phyloP scores from a whole-genome alignment of 306 rosid species.

The Sindora glabra region DNA sequence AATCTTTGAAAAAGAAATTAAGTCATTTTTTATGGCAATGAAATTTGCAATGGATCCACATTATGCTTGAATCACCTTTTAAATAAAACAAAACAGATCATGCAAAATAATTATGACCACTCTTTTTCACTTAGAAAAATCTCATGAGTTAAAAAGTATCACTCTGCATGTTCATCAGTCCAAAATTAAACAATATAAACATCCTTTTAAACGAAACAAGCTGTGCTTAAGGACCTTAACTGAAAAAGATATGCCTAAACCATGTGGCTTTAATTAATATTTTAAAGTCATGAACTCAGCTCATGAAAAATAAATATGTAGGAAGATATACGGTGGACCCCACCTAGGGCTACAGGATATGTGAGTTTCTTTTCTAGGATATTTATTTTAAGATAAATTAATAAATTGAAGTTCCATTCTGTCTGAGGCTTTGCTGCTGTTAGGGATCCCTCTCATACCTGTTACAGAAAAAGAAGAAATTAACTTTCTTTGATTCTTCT shows the following conservation, averaged over 20 bases:
- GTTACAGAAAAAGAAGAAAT: constrained; percentile 18
- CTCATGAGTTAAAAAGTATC: constrained; percentile 8
- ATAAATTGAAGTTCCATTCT: background rate
- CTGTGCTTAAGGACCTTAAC: constrained; percentile 20
- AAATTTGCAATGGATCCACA: no score
- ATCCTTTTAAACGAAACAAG: constrained; percentile 20
- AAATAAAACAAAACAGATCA: background rate
- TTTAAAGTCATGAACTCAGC: background rate
- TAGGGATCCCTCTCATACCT: constrained; percentile 59
- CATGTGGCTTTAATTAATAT: constrained; percentile 37
- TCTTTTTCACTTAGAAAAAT: background rate
- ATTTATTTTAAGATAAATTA: no score
- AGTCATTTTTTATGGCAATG: no score
- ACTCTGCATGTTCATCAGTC: constrained; percentile 16
- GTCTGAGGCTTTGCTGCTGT: constrained; percentile 43
- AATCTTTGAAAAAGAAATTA: no score
- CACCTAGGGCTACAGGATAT: constrained; percentile 12
- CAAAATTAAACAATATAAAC: constrained; percentile 15
- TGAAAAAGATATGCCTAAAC: constrained; percentile 38
- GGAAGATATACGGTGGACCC: constrained; percentile 23
- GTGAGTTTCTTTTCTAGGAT: constrained; percentile 1
- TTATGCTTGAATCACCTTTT: no score
- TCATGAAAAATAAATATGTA: constrained; percentile 15
- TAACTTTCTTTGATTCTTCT: constrained; percentile 25
- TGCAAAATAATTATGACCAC: background rate